Percentiles rank a stretch among this genome's conserved stretches.
Conservation (phyloP, 169 alveolate genomes). For the Eimeria necatrix region DNA sequence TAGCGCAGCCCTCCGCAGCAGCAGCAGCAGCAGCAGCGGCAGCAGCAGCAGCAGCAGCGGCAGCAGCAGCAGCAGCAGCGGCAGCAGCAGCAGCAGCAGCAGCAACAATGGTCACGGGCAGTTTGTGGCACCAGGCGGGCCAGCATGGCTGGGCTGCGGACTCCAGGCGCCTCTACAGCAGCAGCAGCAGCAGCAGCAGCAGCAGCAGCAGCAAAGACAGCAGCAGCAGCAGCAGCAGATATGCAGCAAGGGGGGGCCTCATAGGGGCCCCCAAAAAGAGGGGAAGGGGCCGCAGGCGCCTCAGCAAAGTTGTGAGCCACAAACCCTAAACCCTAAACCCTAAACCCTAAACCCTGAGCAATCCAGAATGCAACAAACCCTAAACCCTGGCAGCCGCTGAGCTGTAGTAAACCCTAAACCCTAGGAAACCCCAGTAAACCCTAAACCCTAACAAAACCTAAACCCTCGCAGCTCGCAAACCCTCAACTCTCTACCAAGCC, state of each 20-base stretch:
- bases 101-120: neutral
- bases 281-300: neutral
- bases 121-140: neutral
- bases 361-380: too few species aligned
- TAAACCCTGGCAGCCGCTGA: too few species aligned
- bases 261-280: neutral
- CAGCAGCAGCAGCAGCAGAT: conserved; percentile 5
- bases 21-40: neutral
- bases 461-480: too few species aligned
- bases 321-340: too few species aligned
- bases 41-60: too few species aligned
- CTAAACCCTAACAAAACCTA: too few species aligned
- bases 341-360: too few species aligned
- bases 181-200: conserved; percentile 13
- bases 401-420: too few species aligned
- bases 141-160: neutral
- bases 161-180: neutral
- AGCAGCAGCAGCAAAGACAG: neutral
- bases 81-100: neutral
- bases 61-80: too few species aligned
- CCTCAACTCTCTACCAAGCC: too few species aligned
- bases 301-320: neutral
- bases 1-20: neutral
- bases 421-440: too few species aligned
- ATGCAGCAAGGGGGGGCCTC: neutral